A percentile compares a stretch with the other conserved stretches of the same genome.
Conservation (phyloP, 495 filamentous ascomycete genomes). For the Pseudomonodictys pantanalensis region DNA sequence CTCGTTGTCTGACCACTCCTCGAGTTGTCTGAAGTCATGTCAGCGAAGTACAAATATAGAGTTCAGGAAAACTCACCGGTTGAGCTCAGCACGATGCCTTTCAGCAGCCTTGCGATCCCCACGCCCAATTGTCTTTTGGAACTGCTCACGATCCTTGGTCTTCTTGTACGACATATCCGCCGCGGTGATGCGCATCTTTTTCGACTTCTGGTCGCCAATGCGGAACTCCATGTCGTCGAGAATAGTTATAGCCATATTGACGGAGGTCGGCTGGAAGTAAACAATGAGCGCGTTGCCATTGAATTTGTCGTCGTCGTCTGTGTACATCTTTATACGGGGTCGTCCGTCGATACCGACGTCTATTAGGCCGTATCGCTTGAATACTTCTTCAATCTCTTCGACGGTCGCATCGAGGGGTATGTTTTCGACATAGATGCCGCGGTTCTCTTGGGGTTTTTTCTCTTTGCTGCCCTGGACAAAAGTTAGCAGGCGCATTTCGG, state of each 20-base stretch:
- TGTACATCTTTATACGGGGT: slow-evolving; percentile 91
- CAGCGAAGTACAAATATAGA: slow-evolving; percentile 48
- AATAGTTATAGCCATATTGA: slow-evolving; percentile 84
- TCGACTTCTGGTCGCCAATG: slow-evolving; percentile 53
- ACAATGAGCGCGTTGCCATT: slow-evolving; percentile 93
- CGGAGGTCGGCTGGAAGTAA: slow-evolving; percentile 89
- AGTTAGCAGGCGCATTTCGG: slow-evolving; percentile 33
- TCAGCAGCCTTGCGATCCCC: slow-evolving; percentile 48
- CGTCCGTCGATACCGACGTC: slow-evolving; percentile 87
- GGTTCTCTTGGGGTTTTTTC: slow-evolving; percentile 62
- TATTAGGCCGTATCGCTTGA: slow-evolving; percentile 87
- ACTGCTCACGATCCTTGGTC: slow-evolving; percentile 52
- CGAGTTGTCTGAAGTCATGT: slow-evolving; percentile 44
- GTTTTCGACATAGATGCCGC: slow-evolving; percentile 83
- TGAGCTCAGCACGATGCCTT: slow-evolving; percentile 6
- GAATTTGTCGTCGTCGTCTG: slow-evolving; percentile 73
- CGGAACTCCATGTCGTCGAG: slow-evolving; percentile 88
- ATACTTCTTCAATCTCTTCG: slow-evolving; percentile 77
- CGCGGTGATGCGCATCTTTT: slow-evolving; percentile 74
- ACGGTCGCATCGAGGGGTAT: slow-evolving; percentile 73
- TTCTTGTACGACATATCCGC: slow-evolving; percentile 89
- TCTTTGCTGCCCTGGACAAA: slow-evolving; percentile 44
- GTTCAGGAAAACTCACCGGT: not conserved
- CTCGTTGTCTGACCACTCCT: slow-evolving; percentile 10
- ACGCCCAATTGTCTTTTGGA: slow-evolving; percentile 81